These are phyloP conservation scores for Fusarium floridanum DNA, from an alignment of 2,329 filamentous ascomycete species.

Conservation along the genomic window DNA sequence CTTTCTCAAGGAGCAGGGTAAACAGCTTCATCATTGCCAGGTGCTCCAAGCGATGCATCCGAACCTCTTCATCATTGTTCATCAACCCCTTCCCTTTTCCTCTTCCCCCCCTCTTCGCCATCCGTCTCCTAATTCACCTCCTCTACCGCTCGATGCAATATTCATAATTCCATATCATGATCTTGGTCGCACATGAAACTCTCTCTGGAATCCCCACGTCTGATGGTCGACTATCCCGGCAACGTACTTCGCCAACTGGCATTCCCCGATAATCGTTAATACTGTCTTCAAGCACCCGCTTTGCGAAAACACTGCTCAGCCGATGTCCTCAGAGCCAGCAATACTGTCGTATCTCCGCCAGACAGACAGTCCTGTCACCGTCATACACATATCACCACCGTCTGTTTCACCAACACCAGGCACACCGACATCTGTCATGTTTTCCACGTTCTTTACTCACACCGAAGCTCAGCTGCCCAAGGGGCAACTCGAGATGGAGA, in stretches of 20 bases:
- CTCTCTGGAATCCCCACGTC: conserved; percentile 24
- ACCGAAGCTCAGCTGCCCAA: conserved; percentile 36
- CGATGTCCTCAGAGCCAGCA: not conserved
- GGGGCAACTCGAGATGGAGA: conserved; percentile 32
- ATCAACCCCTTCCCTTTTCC: not conserved
- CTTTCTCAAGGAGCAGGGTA: not conserved
- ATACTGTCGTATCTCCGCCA: not conserved
- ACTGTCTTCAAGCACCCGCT: not conserved
- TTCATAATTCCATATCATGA: conserved; percentile 3
- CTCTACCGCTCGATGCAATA: conserved; percentile 6
- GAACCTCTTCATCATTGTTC: conserved; percentile 6
- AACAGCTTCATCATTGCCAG: not conserved
- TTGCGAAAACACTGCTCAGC: not conserved
- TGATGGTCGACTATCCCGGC: conserved; percentile 11
- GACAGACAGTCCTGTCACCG: not conserved
- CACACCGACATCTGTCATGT: conserved; percentile 32
- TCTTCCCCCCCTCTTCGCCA: not conserved
- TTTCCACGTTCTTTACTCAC: conserved; percentile 41
- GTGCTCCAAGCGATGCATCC: not conserved
- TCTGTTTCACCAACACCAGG: not conserved
- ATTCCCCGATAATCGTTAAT: not conserved
- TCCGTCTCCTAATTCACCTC: conserved; percentile 21
- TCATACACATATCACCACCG: not conserved
- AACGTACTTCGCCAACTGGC: conserved; percentile 15
- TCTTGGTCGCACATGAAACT: not conserved